Base-by-base conservation (phyloP, 441 rosid species). In the Flueggea neowawraea region DNA sequence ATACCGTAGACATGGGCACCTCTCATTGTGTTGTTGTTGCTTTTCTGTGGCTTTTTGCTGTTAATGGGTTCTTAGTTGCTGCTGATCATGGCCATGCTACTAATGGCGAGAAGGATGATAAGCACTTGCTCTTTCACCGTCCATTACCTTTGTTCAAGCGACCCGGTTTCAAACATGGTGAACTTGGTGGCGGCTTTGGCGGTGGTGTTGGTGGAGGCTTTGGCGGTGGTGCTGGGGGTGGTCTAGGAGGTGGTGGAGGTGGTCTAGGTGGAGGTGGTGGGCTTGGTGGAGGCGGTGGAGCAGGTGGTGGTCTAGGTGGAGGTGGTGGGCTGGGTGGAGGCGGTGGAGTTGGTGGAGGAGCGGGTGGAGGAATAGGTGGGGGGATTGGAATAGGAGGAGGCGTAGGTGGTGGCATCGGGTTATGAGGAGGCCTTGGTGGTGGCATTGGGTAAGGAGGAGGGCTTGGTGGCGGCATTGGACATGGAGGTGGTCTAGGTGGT, bases 81-180 rank as follows among this genome's bases (percentile, higher is more conserved):
- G 75, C 73, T 17, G 80, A 84, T 57, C 64, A 66, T 48, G 22
- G 6, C 17, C 22, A 53, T 13, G 78, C 39, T 10, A 60, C 54
- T 13, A 77, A 64, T 52, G 83, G 69, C 54, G 59, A 49, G 3
- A 54, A 59, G n/a, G 86, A 85, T 53, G 86, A 85, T 28, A 85
- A 85, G 64, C 73, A 52, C 71, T 60, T 85, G 22, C 57, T 78
- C 3, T 69, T 57, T 16, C 73, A 31, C 63, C 82, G 69, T 10
- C 71, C 49, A 36, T 36, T 36, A 6, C 71, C 49, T 71, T 63
- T 73, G 53, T 62, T 69, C 60, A 68, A 70, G 36, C 69, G 79
- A 50, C 73, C 69, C 65, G 83, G 84, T 53, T 78, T 74, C 65
- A 22, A 69, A 63, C 81, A 75, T 65, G 85, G 73, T 6, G 63